Evolutionary conservation across 2,329 filamentous ascomycete species (phyloP), one percentile per base, ranked within the genome.

Genomic region (Colletotrichum brevisporum): DNA sequence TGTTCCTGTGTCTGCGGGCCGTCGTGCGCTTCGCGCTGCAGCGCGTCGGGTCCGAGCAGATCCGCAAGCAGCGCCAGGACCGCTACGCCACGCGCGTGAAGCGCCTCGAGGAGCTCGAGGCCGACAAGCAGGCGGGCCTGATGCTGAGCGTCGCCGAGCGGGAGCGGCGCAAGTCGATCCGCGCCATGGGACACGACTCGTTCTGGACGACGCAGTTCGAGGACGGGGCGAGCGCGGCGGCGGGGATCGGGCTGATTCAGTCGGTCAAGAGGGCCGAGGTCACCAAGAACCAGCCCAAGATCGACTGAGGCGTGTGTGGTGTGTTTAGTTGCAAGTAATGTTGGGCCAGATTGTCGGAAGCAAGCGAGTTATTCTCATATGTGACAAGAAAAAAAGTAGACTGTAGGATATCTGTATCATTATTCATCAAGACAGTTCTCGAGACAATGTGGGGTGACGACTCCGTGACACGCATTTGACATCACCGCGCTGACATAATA

Each of bases 1-100:
- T 91, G 31, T 93, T 93, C 74, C 84, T 94, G 5, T 78, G 89
- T 6, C 82, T 92, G 0, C 87, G 91, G 0, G 74, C 79, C 1
- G 47, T 81, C 0, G 79, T 83, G 1, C 75, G 77, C 15, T 80
- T 76, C 31, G 62, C 79, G 0, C 79, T 84, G 6, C 73, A 80
- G 18, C 76, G 78, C 2, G 74, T 80, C 9, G 82, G 83, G 0
- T 84, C 82, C 0, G 78, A 81, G 39, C 77, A 82, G 27, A 80
- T 83, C 6, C 78, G 82, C 9, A 75, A 76, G 9, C 80, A 84
- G 68, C 75, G 81, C n/a, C 75, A 79, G 55, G 75, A 79, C 67
- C 78, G 78, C 1, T 84, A 83, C 57, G 78, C 78, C 0, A 73
- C 75, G 6, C 79, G 83, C 0, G 75, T 80, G 2, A 73, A 75